A percentile compares a stretch with the other conserved stretches of the same genome.
Conservation (phyloP, 768 basidiomycete genomes). For the Sporobolomyces pararoseus region DNA sequence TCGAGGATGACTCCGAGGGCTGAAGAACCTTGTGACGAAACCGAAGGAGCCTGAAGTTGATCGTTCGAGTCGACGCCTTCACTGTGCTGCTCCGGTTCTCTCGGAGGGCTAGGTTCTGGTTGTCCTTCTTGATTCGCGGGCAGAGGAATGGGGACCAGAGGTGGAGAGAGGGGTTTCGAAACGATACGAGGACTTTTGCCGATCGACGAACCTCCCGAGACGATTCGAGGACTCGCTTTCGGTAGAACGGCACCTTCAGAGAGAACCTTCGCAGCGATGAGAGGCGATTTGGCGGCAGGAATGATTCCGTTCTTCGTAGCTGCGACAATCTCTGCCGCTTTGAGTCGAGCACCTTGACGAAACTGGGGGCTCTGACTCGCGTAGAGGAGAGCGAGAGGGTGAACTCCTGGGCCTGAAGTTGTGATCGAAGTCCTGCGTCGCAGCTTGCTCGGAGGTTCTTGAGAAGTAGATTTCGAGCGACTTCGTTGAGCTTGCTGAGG, state of each 20-base stretch:
- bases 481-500: constrained; percentile 1
- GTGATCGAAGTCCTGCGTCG: constrained; percentile 1
- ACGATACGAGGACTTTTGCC: too few species aligned
- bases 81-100: too few species aligned
- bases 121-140: not conserved
- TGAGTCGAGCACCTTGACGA: constrained; percentile 3
- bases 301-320: constrained; percentile 12
- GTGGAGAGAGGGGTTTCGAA: constrained; percentile 9
- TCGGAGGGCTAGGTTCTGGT: too few species aligned
- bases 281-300: constrained; percentile 5
- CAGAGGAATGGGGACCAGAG: constrained; percentile 8
- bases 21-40: not conserved
- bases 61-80: constrained; percentile 1
- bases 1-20: constrained; percentile 11
- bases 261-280: constrained; percentile 9
- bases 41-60: not conserved
- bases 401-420: not conserved
- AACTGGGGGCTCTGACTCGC: constrained; percentile 12
- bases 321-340: constrained; percentile 5
- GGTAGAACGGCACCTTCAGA: constrained; percentile 6
- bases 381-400: constrained; percentile 13
- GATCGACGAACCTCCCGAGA: too few species aligned
- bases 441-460: not conserved
- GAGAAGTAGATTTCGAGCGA: constrained; percentile 8
- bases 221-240: not conserved